phyloP scores from a whole-genome alignment of 208 protist genomes.

The Tritrichomonas foetus region DNA sequence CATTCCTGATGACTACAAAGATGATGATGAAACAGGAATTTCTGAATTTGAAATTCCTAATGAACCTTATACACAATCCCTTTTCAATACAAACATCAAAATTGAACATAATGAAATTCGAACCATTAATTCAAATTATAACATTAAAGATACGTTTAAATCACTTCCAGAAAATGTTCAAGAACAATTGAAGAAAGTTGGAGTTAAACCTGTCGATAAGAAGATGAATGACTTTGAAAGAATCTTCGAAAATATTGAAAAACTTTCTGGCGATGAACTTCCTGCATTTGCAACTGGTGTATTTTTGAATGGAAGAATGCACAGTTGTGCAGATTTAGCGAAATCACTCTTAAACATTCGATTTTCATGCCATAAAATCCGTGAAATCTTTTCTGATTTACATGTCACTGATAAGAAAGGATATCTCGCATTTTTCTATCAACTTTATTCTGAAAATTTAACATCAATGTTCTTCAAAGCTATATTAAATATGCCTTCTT shows the following conservation, averaged over 20 bases:
- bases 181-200: neutral
- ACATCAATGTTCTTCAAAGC: neutral
- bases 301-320: neutral
- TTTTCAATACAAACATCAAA: neutral
- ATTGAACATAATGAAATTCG: neutral
- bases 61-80: neutral
- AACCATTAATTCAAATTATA: neutral
- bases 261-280: neutral
- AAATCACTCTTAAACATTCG: neutral
- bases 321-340: neutral
- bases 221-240: neutral
- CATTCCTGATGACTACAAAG: neutral
- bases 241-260: neutral
- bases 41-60: neutral
- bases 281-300: neutral
- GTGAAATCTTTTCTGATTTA: neutral
- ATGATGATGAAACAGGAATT: neutral
- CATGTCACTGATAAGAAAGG: neutral
- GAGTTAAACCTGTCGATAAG: neutral
- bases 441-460: neutral
- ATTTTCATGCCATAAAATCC: neutral
- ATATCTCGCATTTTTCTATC: neutral
- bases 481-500: neutral
- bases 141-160: neutral
- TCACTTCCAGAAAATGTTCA: neutral